These are phyloP conservation scores for Acanthamoeba sp. DNA, from an alignment of 208 protist species.

Conservation along the genomic window DNA sequence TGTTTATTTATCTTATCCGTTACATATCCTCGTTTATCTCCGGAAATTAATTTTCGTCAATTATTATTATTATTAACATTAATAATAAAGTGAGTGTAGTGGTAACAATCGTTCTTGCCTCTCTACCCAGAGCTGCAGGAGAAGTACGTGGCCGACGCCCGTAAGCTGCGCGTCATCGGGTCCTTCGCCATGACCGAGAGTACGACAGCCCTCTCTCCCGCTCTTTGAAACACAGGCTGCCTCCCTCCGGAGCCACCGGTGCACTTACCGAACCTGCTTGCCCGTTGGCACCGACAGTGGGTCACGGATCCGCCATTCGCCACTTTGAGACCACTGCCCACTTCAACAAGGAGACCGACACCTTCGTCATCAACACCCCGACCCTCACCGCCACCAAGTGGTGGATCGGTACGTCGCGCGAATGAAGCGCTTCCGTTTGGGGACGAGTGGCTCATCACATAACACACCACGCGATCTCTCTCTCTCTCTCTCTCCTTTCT, in stretches of 20 bases:
- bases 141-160: conserved; percentile 30
- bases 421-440: no score
- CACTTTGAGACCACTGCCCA: conserved; percentile 87
- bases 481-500: conserved; percentile 10
- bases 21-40: no score
- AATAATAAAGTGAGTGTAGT: not conserved
- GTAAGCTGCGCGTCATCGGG: conserved; percentile 61
- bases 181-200: conserved; percentile 68
- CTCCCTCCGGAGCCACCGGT: no score
- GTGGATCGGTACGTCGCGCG: conserved; percentile 67
- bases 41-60: not conserved
- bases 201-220: not conserved
- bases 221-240: no score
- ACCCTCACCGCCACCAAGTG: conserved; percentile 82
- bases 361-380: conserved; percentile 88
- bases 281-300: conserved; percentile 64
- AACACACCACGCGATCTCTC: no score
- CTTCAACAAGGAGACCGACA: conserved; percentile 78
- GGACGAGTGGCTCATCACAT: no score
- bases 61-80: not conserved
- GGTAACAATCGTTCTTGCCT: not conserved
- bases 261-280: no score
- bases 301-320: conserved; percentile 85
- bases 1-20: not conserved
- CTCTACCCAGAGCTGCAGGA: conserved; percentile 1